phyloP scores from a whole-genome alignment of 169 alveolate genomes.

The Ichthyophthirius multifiliis region DNA sequence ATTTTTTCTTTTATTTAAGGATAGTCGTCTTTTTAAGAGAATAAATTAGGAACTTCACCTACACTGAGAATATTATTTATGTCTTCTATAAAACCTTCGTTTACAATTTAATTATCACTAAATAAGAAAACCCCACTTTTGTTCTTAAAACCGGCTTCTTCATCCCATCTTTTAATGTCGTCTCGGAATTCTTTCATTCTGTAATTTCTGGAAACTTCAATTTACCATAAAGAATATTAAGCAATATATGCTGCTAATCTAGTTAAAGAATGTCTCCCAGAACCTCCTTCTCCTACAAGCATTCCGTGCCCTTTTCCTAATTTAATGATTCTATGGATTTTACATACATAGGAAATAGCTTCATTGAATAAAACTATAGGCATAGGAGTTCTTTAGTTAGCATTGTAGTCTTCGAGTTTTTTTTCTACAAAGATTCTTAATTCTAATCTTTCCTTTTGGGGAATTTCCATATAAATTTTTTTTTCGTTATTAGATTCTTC shows the following conservation, averaged over 20 bases:
- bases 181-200: constrained; percentile 85
- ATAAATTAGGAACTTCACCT: constrained; percentile 93
- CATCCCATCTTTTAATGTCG: constrained; percentile 84
- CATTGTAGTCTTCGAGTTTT: constrained; percentile 83
- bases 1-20: constrained; percentile 52
- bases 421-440: constrained; percentile 68
- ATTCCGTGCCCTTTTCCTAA: constrained; percentile 92
- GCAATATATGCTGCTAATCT: constrained; percentile 86
- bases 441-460: constrained; percentile 60
- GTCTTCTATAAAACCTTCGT: constrained; percentile 93
- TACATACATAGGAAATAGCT: constrained; percentile 85
- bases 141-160: constrained; percentile 79
- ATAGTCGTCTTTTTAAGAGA: constrained; percentile 59
- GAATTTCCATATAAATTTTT: constrained; percentile 76
- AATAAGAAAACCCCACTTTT: constrained; percentile 81
- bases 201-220: constrained; percentile 88
- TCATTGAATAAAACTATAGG: constrained; percentile 90
- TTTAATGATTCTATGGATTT: constrained; percentile 77
- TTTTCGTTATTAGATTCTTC: constrained; percentile 63
- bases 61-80: constrained; percentile 87
- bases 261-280: constrained; percentile 92
- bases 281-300: constrained; percentile 94
- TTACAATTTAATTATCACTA: constrained; percentile 90
- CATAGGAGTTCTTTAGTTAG: constrained; percentile 80
- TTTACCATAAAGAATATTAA: constrained; percentile 80